phyloP scores from a whole-genome alignment of 768 basidiomycete species.

The Dioszegia aurantiaca region DNA sequence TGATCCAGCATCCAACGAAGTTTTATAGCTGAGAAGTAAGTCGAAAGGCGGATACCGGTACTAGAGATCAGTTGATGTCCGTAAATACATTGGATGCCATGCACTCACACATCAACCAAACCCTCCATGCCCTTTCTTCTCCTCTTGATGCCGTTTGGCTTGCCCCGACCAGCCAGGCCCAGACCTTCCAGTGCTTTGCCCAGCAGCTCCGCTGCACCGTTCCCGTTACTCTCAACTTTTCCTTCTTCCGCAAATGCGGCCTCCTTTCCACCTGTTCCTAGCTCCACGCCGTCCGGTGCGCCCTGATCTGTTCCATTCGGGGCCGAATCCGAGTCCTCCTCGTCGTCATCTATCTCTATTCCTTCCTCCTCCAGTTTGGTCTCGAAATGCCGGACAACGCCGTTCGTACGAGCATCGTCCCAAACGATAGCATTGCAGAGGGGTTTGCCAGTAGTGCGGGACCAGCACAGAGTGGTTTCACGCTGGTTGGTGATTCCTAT shows the following conservation, averaged over 20 bases:
- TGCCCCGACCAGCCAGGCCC: constrained; percentile 36
- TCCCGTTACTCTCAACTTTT: constrained; percentile 19
- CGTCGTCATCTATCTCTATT: constrained; percentile 69
- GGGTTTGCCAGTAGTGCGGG: constrained; percentile 80
- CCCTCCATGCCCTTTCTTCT: constrained; percentile 45
- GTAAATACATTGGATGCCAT: background rate
- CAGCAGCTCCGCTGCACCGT: constrained; percentile 17
- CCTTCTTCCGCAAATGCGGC: constrained; percentile 43
- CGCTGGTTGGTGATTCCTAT: constrained; percentile 94
- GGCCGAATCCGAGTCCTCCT: constrained; percentile 55
- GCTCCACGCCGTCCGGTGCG: constrained; percentile 27
- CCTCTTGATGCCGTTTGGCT: constrained; percentile 24
- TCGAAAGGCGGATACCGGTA: constrained; percentile 90
- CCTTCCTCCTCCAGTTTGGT: constrained; percentile 69
- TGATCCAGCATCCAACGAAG: constrained; percentile 96
- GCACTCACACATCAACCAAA: constrained; percentile 45
- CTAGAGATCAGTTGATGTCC: constrained; percentile 53
- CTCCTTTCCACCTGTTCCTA: constrained; percentile 50
- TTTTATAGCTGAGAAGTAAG: constrained; percentile 97
- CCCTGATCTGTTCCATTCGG: constrained; percentile 59
- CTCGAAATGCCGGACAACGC: constrained; percentile 75
- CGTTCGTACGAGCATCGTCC: constrained; percentile 90
- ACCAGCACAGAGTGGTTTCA: constrained; percentile 94
- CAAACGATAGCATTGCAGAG: constrained; percentile 77
- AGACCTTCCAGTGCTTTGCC: constrained; percentile 34